Conservation (phyloP, 805 yeast species). For the Kazachstania bromeliacearum region DNA sequence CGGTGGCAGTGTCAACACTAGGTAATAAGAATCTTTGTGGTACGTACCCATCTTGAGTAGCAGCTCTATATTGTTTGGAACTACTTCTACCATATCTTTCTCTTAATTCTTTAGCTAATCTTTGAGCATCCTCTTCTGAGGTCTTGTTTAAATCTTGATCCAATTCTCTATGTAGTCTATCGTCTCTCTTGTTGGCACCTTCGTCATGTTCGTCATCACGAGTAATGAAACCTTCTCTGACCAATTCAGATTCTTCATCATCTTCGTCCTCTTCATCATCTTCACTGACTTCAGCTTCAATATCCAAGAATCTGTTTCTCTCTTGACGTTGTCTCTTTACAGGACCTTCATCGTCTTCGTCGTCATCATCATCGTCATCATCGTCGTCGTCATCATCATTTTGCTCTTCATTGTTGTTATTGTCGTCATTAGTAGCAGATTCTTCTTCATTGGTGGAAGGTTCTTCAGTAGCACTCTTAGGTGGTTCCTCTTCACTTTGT, state of each 20-base stretch:
- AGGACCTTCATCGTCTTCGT: conserved; percentile 39
- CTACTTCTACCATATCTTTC: conserved; percentile 87
- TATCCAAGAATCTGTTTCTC: conserved; percentile 88
- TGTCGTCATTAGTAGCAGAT: conserved; percentile 5
- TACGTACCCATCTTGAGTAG: conserved; percentile 70
- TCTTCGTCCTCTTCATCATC: conserved; percentile 91
- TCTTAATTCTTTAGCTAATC: conserved; percentile 81
- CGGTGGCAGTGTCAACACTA: conserved; percentile 90
- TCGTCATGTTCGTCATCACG: conserved; percentile 43
- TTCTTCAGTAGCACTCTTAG: too few species aligned
- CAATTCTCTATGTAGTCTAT: conserved; percentile 80
- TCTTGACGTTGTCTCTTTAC: conserved; percentile 38
- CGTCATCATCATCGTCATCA: conserved; percentile 54
- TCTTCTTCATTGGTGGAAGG: conserved; percentile 4
- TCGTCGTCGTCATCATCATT: conserved; percentile 41
- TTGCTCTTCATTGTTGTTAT: conserved; percentile 7
- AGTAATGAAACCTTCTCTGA: conserved; percentile 73
- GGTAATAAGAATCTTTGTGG: conserved; percentile 92
- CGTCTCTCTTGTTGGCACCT: conserved; percentile 40
- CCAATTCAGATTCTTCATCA: conserved; percentile 83
- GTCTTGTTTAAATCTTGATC: conserved; percentile 80
- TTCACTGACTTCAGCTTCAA: conserved; percentile 97
- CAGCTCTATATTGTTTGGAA: conserved; percentile 65
- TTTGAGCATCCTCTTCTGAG: conserved; percentile 91
- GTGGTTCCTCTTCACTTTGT: conserved; percentile 1